phyloP scores from a whole-genome alignment of 768 basidiomycete species.

The Trichaptum fuscoviolaceum region DNA sequence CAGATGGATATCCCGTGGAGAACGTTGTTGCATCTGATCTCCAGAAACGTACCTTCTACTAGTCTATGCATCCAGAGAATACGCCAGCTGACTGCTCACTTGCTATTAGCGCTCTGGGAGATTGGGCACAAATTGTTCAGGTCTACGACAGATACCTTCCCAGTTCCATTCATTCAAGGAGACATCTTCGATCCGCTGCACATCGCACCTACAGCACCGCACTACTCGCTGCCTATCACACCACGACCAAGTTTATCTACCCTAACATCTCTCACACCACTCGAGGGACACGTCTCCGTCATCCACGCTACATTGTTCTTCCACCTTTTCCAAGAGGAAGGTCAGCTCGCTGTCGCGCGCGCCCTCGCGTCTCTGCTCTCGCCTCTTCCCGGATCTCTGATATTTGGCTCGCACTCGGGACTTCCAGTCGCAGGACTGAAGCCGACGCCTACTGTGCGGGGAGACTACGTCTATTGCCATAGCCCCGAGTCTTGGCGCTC shows the following conservation, averaged over 20 bases:
- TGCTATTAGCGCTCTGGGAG: slow-evolving; percentile 48
- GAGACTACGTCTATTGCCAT: slow-evolving; percentile 24
- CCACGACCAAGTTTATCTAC: slow-evolving; percentile 22
- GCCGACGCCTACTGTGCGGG: neutral
- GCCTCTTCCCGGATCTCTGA: slow-evolving; percentile 37
- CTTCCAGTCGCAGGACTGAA: neutral
- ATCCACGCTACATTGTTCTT: slow-evolving; percentile 31
- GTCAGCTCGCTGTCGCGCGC: slow-evolving; percentile 38
- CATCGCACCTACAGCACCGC: slow-evolving; percentile 28
- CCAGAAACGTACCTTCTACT: slow-evolving; percentile 23
- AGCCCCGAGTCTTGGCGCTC: slow-evolving; percentile 14
- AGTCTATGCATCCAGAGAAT: neutral
- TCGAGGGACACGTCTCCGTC: slow-evolving; percentile 40
- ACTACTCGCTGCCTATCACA: slow-evolving; percentile 18
- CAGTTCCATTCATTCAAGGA: slow-evolving; percentile 50
- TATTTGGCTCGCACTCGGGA: slow-evolving; percentile 37
- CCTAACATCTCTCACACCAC: slow-evolving; percentile 36
- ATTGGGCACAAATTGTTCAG: slow-evolving; percentile 58
- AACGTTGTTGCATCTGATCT: slow-evolving; percentile 37
- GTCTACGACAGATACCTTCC: slow-evolving; percentile 45
- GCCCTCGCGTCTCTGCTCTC: slow-evolving; percentile 38
- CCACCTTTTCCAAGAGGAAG: slow-evolving; percentile 37
- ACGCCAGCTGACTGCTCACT: neutral
- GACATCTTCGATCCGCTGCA: slow-evolving; percentile 45
- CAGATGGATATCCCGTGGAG: slow-evolving; percentile 37